Evolutionary conservation across 2,329 filamentous ascomycete genomes (phyloP), one percentile per base, ranked within the genome.

Genomic region (Aspergillus pseudotamarii): DNA sequence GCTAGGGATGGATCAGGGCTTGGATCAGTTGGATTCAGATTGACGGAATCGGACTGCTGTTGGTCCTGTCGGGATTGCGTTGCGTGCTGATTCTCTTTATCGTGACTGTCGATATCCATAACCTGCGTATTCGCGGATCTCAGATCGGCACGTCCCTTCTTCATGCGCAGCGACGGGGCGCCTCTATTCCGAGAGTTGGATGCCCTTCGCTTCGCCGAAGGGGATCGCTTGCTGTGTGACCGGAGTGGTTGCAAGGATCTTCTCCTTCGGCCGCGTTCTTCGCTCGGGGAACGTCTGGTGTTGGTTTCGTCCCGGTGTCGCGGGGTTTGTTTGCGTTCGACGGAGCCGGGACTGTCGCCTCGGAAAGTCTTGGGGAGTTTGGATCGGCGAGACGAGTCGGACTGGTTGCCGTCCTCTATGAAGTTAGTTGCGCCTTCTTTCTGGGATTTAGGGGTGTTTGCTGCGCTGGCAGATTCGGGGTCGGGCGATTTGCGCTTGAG

Each of bases 401-500:
- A 65, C 58, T 69, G 54, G 41, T 67, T 56, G 32, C 65, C 54
- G 26, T 50, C 38, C n/a, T 32, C 26, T 4, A 5, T 43, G 9
- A 9, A 14, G 23, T 36, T 32, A 2, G 45, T 16, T 16, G 8
- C 12, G 23, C 50, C 21, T 23, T 36, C 58, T 51, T 55, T 36
- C 23, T 36, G 38, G 36, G 32, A 43, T 34, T 61, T 41, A 1
- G 50, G 28, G 30, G 55, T 54, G 30, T 46, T 41, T 23, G 38
- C 45, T 59, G 56, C 28, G 16, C 50, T 55, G 11, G 69, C 21
- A 21, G 69, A 64, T 69, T 75, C 71, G 65, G 73, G 73, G 64
- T 72, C 69, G 23, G 73, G 71, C 26, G 76, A 73, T 65, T 76
- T 78, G 61, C 76, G 71, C 66, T 78, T 78, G 36, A 69, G 76